phyloP scores from a whole-genome alignment of 169 alveolate genomes.

The Plasmodium fragile region DNA sequence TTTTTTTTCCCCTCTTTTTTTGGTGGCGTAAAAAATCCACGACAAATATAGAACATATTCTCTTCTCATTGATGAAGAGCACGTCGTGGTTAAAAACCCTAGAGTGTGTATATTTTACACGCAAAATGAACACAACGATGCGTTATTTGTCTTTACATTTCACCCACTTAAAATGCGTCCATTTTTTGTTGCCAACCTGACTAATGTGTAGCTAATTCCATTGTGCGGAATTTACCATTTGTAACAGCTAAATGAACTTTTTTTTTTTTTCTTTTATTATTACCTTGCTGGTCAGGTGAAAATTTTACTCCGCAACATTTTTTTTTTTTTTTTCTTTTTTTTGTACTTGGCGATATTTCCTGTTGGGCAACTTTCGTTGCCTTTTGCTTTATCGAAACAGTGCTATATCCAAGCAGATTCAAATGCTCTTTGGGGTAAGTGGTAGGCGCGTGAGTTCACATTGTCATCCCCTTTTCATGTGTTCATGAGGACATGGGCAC shows the following conservation, averaged over 20 bases:
- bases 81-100: background rate
- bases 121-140: background rate
- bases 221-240: background rate
- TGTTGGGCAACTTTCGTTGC: background rate
- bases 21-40: background rate
- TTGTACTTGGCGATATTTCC: background rate
- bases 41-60: background rate
- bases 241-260: background rate
- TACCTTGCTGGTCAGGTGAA: background rate
- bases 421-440: background rate
- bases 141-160: background rate
- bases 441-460: background rate
- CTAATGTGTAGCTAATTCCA: background rate
- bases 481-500: background rate
- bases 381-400: background rate
- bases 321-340: background rate
- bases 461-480: background rate
- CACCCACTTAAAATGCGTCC: background rate
- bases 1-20: background rate
- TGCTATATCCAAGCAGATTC: background rate
- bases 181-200: background rate
- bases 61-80: background rate
- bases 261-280: background rate
- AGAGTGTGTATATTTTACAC: background rate
- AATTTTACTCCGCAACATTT: background rate